A percentile compares a stretch with the other conserved stretches of the same genome.
These are phyloP conservation scores for Leersia perrieri DNA, from an alignment of 176 grass and related monocot genomes.

Conservation along the genomic window DNA sequence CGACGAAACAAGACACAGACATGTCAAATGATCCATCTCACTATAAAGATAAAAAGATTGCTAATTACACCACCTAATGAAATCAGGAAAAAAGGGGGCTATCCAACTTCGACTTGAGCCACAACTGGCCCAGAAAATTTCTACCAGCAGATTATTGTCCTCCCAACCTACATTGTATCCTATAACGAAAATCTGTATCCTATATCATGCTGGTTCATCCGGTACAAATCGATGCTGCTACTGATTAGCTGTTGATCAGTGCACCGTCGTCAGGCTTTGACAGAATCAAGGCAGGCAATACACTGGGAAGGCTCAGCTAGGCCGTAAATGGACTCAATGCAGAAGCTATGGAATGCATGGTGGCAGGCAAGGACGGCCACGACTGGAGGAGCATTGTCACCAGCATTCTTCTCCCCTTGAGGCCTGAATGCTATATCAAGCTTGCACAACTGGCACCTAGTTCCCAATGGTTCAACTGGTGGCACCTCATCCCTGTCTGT, in stretches of 20 bases:
- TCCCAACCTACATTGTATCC: conserved; percentile 22
- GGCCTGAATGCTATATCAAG: conserved; percentile 51
- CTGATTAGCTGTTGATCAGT: conserved; percentile 13
- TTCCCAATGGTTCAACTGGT: conserved; percentile 45
- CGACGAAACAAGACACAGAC: background rate
- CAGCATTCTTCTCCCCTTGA: background rate
- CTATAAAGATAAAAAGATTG: conserved; percentile 18
- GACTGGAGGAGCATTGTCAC: conserved; percentile 41
- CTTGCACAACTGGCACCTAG: conserved; percentile 62
- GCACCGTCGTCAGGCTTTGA: background rate
- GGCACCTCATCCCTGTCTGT: background rate
- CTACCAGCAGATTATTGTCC: background rate
- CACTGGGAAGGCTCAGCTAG: conserved; percentile 44
- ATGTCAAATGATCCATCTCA: background rate
- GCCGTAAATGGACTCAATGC: conserved; percentile 55
- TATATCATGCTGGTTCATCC: conserved; percentile 12
- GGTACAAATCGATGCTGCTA: conserved; percentile 6
- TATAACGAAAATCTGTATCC: background rate
- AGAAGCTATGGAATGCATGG: conserved; percentile 54
- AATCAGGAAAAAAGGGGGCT: background rate
- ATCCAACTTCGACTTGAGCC: background rate
- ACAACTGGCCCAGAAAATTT: background rate
- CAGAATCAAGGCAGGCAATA: conserved; percentile 25
- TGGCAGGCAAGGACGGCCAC: conserved; percentile 48
- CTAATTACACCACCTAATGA: conserved; percentile 26